Evolutionary conservation across 352 stramenopile species (phyloP), one percentile per base, ranked within the genome.

Genomic region (Phytophthora sansomeana): DNA sequence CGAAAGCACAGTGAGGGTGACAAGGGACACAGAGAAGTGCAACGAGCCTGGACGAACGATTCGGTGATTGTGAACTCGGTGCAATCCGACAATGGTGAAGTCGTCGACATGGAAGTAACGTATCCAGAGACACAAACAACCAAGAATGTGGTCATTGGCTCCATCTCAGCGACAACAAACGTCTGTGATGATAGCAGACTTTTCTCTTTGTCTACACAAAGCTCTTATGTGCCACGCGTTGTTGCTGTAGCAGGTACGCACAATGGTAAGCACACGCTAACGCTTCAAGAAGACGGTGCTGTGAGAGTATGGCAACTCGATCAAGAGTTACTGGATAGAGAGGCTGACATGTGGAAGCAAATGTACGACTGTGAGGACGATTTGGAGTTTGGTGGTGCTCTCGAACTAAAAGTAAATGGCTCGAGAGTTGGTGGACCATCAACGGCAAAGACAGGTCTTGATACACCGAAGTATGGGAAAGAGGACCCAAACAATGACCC

Each of bases 401-500:
- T 91, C 9, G 39, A 83, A 19, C 67, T 92, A 36, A 89, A 89
- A 61, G 43, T 90, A 9, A 55, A 89, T 47, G 82, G 81, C 1
- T 59, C 69, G 6, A 58, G 74, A 35, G 63, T 73, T 1, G 63
- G 68, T 10, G 66, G 63, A 6, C 73, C 76, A 49, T 95, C 86
- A 16, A 79, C 64, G 1, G 87, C 89, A 1, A 87, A 80, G 46
- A 96, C 88, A 4, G 88, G 80, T 5, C 55, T 96, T 1, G 72
- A 87, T 30, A 41, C 69, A 13, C 96, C 96, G 1, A 99, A 99
- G 71, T 77, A 97, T 62, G 96, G 96, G 38, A 98, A 98, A 75
- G 87, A 96, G 17, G 96, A 99, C 65, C 85, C 90, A 16, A 92
- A 98, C 29, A 98, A 98, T 69, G 87, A 92, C 17, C 83, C 91